A percentile compares a stretch with the other conserved stretches of the same genome.
phyloP scores from a whole-genome alignment of 345 rosid species.

The Dimocarpus longan region DNA sequence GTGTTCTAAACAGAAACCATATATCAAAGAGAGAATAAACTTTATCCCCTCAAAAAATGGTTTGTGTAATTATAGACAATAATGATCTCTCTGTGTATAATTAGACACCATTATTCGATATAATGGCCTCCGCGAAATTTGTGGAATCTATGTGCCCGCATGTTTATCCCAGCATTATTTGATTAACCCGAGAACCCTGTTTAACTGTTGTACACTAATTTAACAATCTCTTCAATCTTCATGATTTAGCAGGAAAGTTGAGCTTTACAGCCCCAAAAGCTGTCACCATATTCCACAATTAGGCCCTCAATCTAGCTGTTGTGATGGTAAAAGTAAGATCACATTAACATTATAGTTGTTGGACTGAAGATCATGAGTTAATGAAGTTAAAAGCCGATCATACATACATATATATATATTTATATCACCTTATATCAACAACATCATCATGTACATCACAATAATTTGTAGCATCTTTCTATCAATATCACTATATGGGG shows the following conservation, averaged over 20 bases:
- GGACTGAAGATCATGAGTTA: not conserved
- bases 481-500: constrained; percentile 1
- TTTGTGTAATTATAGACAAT: constrained; percentile 45
- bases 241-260: constrained; percentile 27
- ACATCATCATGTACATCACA: constrained; percentile 15
- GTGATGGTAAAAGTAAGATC: not conserved
- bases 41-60: constrained; percentile 25
- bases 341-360: constrained; percentile 6
- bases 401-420: not conserved
- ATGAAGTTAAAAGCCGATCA: not conserved
- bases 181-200: constrained; percentile 2
- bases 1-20: not conserved
- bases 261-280: constrained; percentile 29
- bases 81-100: constrained; percentile 41
- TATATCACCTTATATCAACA: not conserved
- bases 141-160: constrained; percentile 56
- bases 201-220: constrained; percentile 21
- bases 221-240: constrained; percentile 16
- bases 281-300: constrained; percentile 12
- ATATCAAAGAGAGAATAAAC: constrained; percentile 15
- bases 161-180: constrained; percentile 34
- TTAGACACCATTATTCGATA: constrained; percentile 62
- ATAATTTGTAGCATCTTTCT: not conserved
- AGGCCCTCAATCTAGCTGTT: constrained; percentile 16
- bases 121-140: constrained; percentile 46